phyloP scores from a whole-genome alignment of 2,329 filamentous ascomycete species.

The Macrophomina tecta region DNA sequence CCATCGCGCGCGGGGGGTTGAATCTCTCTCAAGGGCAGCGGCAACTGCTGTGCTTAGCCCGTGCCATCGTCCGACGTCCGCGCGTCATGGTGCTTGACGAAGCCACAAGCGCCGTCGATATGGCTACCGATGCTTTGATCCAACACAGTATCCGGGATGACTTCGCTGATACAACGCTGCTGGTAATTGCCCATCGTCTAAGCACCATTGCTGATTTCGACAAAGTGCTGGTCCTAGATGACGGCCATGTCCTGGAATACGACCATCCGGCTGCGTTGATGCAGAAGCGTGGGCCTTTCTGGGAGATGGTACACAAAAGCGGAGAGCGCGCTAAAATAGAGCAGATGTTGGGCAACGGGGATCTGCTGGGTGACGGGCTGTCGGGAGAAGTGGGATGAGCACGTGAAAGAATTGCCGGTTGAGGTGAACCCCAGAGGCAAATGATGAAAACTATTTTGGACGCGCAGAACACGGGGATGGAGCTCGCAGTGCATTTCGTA shows the following conservation, averaged over 20 bases:
- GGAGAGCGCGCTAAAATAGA: neutral
- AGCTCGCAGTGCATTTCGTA: too few relatives aligned
- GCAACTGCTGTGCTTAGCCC: constrained; percentile 91
- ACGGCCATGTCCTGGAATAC: constrained; percentile 54
- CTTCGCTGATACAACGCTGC: constrained; percentile 64
- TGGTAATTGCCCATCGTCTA: constrained; percentile 63
- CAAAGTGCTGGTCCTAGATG: constrained; percentile 58
- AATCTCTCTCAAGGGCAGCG: constrained; percentile 96
- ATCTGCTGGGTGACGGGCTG: too few relatives aligned
- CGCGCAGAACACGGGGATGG: too few relatives aligned
- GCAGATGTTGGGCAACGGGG: neutral
- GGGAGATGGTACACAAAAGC: neutral
- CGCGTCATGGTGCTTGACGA: constrained; percentile 98
- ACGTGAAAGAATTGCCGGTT: too few relatives aligned
- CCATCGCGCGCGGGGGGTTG: constrained; percentile 83
- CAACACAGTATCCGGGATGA: constrained; percentile 61
- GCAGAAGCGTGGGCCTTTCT: neutral
- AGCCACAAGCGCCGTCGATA: constrained; percentile 78
- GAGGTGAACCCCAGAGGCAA: too few relatives aligned
- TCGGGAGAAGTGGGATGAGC: too few relatives aligned
- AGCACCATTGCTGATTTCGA: constrained; percentile 63
- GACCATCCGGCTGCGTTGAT: neutral
- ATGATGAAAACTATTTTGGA: too few relatives aligned
- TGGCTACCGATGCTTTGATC: constrained; percentile 62
- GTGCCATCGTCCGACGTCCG: constrained; percentile 83